Evolutionary conservation across 116 monocot genomes (phyloP).

Genomic region (Cymodocea nodosa): DNA sequence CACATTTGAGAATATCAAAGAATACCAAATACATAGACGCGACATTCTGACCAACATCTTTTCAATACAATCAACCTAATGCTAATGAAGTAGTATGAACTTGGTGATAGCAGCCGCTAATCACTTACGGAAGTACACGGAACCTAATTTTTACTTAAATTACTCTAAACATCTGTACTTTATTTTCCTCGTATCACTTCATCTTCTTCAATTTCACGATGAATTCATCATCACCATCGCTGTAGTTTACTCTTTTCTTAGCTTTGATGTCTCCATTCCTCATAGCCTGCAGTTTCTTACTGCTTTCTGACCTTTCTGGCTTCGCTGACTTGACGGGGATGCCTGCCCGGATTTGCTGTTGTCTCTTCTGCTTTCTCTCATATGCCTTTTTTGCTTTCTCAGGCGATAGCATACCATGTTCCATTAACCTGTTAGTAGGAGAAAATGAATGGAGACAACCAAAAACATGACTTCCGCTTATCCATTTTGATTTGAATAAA

Average conservation of each 20-base stretch:
- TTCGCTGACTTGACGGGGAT: slow-evolving; percentile 55
- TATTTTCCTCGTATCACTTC: slow-evolving; percentile 3
- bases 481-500: too few relatives aligned
- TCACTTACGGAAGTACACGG: too few relatives aligned
- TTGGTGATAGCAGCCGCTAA: too few relatives aligned
- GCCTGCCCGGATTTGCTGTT: slow-evolving; percentile 50
- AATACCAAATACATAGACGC: too few relatives aligned
- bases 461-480: too few relatives aligned
- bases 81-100: too few relatives aligned
- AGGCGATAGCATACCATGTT: slow-evolving; percentile 76
- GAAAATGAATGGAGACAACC: background rate
- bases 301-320: slow-evolving; percentile 50
- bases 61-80: too few relatives aligned
- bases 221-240: slow-evolving; percentile 70
- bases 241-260: slow-evolving; percentile 58
- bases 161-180: background rate
- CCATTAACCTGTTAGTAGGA: slow-evolving; percentile 64
- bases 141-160: background rate
- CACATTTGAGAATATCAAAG: too few relatives aligned
- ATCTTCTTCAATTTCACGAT: slow-evolving; percentile 45
- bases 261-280: slow-evolving; percentile 45
- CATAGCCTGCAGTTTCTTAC: slow-evolving; percentile 27
- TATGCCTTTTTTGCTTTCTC: slow-evolving; percentile 84
- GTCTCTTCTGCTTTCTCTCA: slow-evolving; percentile 79
- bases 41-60: too few relatives aligned